Base-by-base conservation (phyloP, 805 yeast species). In the Debaryomyces tyrocola region DNA sequence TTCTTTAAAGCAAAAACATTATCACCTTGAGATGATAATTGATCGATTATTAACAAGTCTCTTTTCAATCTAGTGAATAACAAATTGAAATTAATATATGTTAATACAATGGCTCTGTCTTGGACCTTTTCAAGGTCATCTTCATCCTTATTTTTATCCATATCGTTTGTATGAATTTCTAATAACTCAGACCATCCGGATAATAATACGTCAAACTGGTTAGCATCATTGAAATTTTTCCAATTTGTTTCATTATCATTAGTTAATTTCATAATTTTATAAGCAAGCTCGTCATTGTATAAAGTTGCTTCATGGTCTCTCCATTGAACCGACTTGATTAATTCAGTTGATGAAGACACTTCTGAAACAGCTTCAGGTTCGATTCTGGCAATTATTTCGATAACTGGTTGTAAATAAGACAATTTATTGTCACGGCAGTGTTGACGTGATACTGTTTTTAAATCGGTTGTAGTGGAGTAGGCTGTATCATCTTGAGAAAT, bases 1-100 rank as follows among this genome's bases (percentile, higher is more conserved):
- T 62, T 51, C 10, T 57, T 55, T 14, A 58, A 50, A 52, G 51
- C 37, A 20, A 60, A 48, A 33, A 53, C 40, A n/a, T 50, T 55
- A 17, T 57, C 40, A n/a, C 24, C 29, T 20, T 42, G 29, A 4
- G 28, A 46, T 48, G 57, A 49, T 35, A 73, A 53, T 40, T 69
- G 65, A 11, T 60, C 64, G 38, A 80, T 69, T 35, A 85, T 65
- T 18, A 75, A 57, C 49, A 74, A 63, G 56, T 90, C 97, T 67
- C 98, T 83, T 60, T 82, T 79, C 41, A 90, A 77, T 50, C 88
- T 80, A 29, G 85, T 77, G 47, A 86, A 70, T 39, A 86, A 67
- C 50, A 80, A 69, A 55, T 82, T 79, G 69, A 86, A 92, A 56
- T 80, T 82, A 56, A 90, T 79, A 64, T 78, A 92, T 0, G 97